phyloP scores from a whole-genome alignment of 139 green algal species.

The Astrephomene gubernaculifera region DNA sequence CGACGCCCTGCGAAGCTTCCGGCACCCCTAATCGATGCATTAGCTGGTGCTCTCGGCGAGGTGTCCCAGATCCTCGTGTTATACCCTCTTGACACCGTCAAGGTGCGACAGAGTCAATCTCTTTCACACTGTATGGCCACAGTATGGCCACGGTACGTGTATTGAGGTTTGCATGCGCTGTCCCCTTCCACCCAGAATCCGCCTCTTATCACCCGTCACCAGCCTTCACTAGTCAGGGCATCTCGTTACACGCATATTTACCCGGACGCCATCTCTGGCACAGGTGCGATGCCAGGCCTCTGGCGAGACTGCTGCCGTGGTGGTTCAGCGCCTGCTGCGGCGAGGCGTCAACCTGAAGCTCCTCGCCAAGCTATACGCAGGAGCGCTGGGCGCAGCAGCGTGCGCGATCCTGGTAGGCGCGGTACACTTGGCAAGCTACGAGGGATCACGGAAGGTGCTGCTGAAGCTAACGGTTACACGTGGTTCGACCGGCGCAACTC shows the following conservation, averaged over 20 bases:
- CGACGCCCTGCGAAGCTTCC: background rate
- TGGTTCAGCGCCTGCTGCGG: conserved; percentile 57
- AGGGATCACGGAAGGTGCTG: conserved; percentile 13
- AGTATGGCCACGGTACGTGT: too few relatives aligned
- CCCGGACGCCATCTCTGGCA: too few relatives aligned
- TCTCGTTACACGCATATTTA: too few relatives aligned
- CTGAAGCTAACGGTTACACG: background rate
- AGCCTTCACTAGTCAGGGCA: too few relatives aligned
- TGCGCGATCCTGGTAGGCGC: conserved; percentile 68
- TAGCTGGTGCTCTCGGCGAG: conserved; percentile 59
- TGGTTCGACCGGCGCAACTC: background rate
- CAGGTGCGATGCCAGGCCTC: conserved; percentile 73
- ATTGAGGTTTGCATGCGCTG: too few relatives aligned
- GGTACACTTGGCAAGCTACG: conserved; percentile 67
- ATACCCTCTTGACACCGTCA: conserved; percentile 81
- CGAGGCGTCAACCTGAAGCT: conserved; percentile 19
- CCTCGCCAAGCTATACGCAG: conserved; percentile 33
- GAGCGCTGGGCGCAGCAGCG: conserved; percentile 45
- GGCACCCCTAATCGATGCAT: background rate
- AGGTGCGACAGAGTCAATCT: too few relatives aligned
- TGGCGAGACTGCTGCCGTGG: conserved; percentile 38
- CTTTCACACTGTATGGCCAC: too few relatives aligned
- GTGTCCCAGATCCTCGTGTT: conserved; percentile 69
- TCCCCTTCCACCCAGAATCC: too few relatives aligned
- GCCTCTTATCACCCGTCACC: too few relatives aligned